Evolutionary conservation across 495 filamentous ascomycete species (phyloP).

Genomic region (Podospora conica): DNA sequence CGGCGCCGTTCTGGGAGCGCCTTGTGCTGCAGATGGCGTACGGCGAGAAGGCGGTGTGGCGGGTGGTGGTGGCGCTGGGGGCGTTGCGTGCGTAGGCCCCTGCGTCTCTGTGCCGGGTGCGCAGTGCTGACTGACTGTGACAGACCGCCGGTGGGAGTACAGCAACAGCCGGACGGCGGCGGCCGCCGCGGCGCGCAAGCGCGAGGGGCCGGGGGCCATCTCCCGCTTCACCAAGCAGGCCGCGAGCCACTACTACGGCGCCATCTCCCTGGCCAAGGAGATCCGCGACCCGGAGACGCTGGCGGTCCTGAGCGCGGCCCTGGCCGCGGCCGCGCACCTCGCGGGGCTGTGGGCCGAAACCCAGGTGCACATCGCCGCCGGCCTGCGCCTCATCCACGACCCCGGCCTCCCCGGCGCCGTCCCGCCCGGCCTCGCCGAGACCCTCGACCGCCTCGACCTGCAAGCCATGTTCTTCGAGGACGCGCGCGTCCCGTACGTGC

Average conservation of each 20-base stretch:
- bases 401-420: too few relatives aligned
- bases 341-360: constrained; percentile 14
- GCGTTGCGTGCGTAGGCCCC: constrained; percentile 16
- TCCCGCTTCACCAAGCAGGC: constrained; percentile 13
- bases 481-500: constrained; percentile 5
- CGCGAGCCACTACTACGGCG: constrained; percentile 4
- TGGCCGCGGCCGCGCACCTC: constrained; percentile 17
- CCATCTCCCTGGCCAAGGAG: constrained; percentile 13
- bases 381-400: constrained; percentile 9
- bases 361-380: constrained; percentile 14
- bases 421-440: constrained; percentile 7
- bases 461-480: constrained; percentile 14
- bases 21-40: constrained; percentile 47
- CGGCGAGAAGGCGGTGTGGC: constrained; percentile 48
- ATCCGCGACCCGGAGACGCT: constrained; percentile 9
- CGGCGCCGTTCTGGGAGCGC: constrained; percentile 43
- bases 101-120: not conserved
- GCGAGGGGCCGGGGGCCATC: not conserved
- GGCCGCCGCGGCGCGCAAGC: not conserved
- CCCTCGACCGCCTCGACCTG: constrained; percentile 14
- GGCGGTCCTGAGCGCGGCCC: constrained; percentile 13
- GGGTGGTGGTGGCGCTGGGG: constrained; percentile 44
- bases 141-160: constrained; percentile 23
- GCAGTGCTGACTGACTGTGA: not conserved
- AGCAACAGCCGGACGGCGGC: not conserved